These are phyloP conservation scores for Aspergillus fructus DNA, from an alignment of 2,329 filamentous ascomycete species.

Conservation along the genomic window DNA sequence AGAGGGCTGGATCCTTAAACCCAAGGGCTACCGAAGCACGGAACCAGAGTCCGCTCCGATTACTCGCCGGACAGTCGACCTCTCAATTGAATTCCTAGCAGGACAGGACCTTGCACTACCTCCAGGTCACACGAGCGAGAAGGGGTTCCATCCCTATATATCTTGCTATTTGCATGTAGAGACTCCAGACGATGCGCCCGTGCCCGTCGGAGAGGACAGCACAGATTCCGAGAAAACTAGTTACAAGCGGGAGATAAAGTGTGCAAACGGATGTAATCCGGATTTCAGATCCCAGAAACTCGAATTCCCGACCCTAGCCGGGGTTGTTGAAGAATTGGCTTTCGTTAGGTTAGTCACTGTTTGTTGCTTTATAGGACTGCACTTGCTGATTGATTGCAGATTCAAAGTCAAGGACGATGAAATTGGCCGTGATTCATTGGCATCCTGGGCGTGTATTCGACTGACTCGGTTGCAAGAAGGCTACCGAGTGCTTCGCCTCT, in stretches of 20 bases:
- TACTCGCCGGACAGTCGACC: conserved; percentile 57
- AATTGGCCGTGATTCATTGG: conserved; percentile 72
- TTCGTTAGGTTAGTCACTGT: conserved; percentile 62
- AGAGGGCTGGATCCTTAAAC: conserved; percentile 83
- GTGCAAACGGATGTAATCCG: conserved; percentile 59
- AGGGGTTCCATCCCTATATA: conserved; percentile 70
- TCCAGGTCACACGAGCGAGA: conserved; percentile 51
- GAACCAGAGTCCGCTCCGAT: conserved; percentile 36
- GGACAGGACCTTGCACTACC: conserved; percentile 74
- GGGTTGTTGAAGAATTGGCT: conserved; percentile 67
- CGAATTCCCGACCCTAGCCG: conserved; percentile 55
- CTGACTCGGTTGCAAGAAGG: conserved; percentile 77
- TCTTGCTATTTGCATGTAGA: conserved; percentile 82
- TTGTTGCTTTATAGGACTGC: conserved; percentile 9
- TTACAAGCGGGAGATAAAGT: conserved; percentile 61
- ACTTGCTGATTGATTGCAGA: conserved; percentile 34
- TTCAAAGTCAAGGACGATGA: conserved; percentile 90
- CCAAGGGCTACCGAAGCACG: conserved; percentile 63
- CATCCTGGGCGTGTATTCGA: conserved; percentile 85
- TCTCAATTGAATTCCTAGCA: conserved; percentile 72
- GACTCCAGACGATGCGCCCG: conserved; percentile 51
- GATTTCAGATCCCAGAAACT: conserved; percentile 63
- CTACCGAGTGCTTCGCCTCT: conserved; percentile 73
- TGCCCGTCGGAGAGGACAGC: conserved; percentile 48
- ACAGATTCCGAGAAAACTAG: conserved; percentile 41